Base-by-base conservation (phyloP, 495 filamentous ascomycete genomes). In the Hyaloscypha hepaticicola region DNA sequence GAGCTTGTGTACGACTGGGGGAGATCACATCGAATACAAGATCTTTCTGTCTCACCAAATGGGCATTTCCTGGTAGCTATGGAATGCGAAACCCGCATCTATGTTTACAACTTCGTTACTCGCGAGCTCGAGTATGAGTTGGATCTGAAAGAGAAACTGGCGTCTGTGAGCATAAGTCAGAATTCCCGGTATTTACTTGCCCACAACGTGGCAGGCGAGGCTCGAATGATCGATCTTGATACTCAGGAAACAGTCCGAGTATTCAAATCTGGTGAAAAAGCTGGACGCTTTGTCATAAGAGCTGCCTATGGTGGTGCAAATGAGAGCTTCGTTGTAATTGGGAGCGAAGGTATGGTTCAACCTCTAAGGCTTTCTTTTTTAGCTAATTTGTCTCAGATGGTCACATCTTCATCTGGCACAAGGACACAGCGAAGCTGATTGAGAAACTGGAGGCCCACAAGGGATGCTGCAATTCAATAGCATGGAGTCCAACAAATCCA, bases 261-360 rank as follows among this genome's bases (percentile, higher is more conserved):
- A 34, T 99, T 90, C 74, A 50, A 26, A 38, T 75, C 80, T 7
- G 92, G 92, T 11, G 88, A 93, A 62, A 83, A 80, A 60, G 90
- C 91, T 66, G 84, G 82, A 26, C 72, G 84, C 3, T 96, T 80
- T 68, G 83, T 96, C 21, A 96, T 99, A 67, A 78, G 95, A 50
- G 90, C 87, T 74, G 77, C 78, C 5, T 93, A 96, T 77, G 95
- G 96, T 6, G 95, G 95, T 19, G 93, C 95, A 1, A 85, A 87
- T 55, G 93, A 97, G 78, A 92, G 88, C 71, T 95, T 98, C 73
- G 86, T 98, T 28, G 82, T 95, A 21, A 91, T 88, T 72, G 95
- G 95, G 25, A 96, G 92, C 71, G 92, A 97, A 85, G 92, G 94
- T 95, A 79, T 66, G 75, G 72, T 58, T 22, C 12, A 28, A 28